Percentiles rank a stretch among this genome's conserved stretches.
These are phyloP conservation scores for Daldinia concentrica DNA, from an alignment of 495 filamentous ascomycete genomes.

Conservation along the genomic window DNA sequence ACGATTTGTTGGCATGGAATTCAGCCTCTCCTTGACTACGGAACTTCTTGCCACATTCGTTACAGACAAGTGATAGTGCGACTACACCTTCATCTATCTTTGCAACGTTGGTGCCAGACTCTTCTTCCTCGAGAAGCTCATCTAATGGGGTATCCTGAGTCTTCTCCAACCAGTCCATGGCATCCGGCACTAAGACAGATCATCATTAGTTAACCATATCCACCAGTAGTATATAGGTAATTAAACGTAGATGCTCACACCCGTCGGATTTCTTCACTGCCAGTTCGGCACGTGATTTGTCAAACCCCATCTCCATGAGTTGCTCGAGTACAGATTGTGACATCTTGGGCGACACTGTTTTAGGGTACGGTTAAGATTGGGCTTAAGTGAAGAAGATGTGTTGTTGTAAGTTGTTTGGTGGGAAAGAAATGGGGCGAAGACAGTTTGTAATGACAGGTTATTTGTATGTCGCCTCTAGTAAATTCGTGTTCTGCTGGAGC, in stretches of 20 bases:
- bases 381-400: slow-evolving; percentile 26
- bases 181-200: slow-evolving; percentile 75
- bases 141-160: slow-evolving; percentile 64
- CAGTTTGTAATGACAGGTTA: neutral
- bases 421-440: slow-evolving; percentile 25
- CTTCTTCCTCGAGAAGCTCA: slow-evolving; percentile 62
- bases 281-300: slow-evolving; percentile 77
- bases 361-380: slow-evolving; percentile 22
- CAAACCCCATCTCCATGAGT: slow-evolving; percentile 96
- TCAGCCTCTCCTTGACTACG: slow-evolving; percentile 80
- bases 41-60: slow-evolving; percentile 93
- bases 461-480: neutral
- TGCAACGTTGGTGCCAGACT: slow-evolving; percentile 58
- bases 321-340: slow-evolving; percentile 75
- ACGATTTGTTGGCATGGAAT: slow-evolving; percentile 90
- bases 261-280: slow-evolving; percentile 82
- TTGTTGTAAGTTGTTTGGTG: slow-evolving; percentile 29
- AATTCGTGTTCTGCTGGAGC: slow-evolving; percentile 9
- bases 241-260: slow-evolving; percentile 60
- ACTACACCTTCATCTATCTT: slow-evolving; percentile 68
- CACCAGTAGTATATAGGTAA: slow-evolving; percentile 13
- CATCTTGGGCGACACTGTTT: slow-evolving; percentile 58
- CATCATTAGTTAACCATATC: slow-evolving; percentile 27
- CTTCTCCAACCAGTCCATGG: slow-evolving; percentile 91
- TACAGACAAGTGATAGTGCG: slow-evolving; percentile 71